Conservation (phyloP, 345 rosid species). For the Melaleuca quinquenervia region DNA sequence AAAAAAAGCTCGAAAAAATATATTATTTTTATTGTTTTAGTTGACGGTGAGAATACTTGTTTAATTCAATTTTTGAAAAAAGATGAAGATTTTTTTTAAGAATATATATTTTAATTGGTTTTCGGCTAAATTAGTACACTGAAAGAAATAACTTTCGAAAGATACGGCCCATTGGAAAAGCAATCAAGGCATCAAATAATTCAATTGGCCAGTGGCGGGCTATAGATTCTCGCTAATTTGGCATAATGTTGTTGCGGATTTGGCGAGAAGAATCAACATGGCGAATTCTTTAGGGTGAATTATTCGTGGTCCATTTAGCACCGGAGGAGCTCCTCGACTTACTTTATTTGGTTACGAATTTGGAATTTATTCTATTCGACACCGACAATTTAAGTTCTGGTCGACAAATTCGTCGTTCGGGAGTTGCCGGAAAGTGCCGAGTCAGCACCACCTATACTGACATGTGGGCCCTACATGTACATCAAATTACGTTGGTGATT, state of each 20-base stretch:
- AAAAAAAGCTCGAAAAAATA: too few relatives aligned
- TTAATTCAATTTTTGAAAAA: too few relatives aligned
- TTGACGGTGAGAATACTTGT: too few relatives aligned
- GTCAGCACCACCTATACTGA: neutral
- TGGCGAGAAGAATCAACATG: neutral
- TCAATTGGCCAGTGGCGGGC: neutral
- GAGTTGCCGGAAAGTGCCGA: neutral
- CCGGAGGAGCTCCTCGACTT: too few relatives aligned
- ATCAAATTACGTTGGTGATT: too few relatives aligned
- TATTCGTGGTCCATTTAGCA: neutral
- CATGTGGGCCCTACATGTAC: neutral
- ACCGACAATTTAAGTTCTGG: neutral
- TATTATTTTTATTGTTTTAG: too few relatives aligned
- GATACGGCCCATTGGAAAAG: neutral
- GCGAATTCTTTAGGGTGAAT: neutral
- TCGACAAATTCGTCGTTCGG: neutral
- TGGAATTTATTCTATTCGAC: too few relatives aligned
- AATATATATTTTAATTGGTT: too few relatives aligned
- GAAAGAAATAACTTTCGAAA: neutral
- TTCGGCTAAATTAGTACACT: neutral
- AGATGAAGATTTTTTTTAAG: too few relatives aligned
- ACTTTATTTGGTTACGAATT: neutral
- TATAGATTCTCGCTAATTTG: neutral
- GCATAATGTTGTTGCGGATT: neutral
- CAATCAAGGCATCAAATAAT: neutral